Base-by-base conservation (phyloP, 2,329 filamentous ascomycete genomes). In the Penicillium glabrum region DNA sequence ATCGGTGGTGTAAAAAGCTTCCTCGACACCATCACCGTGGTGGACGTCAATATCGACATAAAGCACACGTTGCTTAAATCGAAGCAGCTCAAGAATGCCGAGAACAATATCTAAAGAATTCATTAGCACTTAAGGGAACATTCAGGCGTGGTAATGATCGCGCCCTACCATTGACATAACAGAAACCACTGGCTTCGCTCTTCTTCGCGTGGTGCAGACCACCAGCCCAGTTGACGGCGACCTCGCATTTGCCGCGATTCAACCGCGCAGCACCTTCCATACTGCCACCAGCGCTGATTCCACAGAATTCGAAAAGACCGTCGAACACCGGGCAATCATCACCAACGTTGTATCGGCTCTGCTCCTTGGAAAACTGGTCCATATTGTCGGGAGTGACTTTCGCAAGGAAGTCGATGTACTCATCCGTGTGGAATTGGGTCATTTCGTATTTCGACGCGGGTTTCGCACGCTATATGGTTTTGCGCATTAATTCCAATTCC, bases 341-440 rank as follows among this genome's bases (percentile, higher is more conserved):
- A 53, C 86, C 86, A 54, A 89, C 86, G 59, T 89, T 89, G 75
- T 88, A 89, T 64, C 81, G 86, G 85, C 90, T 89, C 74, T 98
- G 93, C 74, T 99, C 95, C 67, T 93, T 90, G 66, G 88, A 85
- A 71, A 91, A 98, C 63, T 85, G 85, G 67, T 99, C 96, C 91
- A 98, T 98, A 73, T 99, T 99, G 79, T 99, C 95, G 1, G 95
- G 96, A 0, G 95, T 98, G 54, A 99, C 95, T 68, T 96, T 96
- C 60, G 85, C 84, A 44, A 89, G 78, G 69, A 89, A 89, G 55
- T 89, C 86, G 69, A 89, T 86, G 71, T 89, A 89, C 80, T 89
- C 86, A 72, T 89, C 86, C 9, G 86, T 89, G 72, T 89, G 86
- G 71, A 89, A 89, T 70, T 89, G 86, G 60, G 86, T 88, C 86